Evolutionary conservation across 768 basidiomycete species (phyloP), one percentile per base, ranked within the genome.

Genomic region (Lactifluus subvellereus): DNA sequence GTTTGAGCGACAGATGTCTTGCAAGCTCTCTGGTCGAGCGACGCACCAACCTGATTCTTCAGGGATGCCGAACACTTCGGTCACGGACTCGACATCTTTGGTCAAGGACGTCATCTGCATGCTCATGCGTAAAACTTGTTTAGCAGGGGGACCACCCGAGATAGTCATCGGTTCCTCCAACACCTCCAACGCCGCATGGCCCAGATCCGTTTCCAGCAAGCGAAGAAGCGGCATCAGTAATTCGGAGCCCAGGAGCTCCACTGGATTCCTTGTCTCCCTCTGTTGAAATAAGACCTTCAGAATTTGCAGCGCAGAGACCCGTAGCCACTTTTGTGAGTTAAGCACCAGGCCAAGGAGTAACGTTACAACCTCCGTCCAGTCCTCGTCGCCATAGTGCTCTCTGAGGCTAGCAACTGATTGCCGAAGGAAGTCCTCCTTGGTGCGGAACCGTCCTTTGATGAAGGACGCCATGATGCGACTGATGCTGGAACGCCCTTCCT

Each of bases 61-160:
- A 1, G 90, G 87, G 27, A 91, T 78, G 16, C 94, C 92, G 70
- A 95, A 95, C 13, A 95, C 81, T 27, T 85, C 86, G 1, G 85
- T 83, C 7, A 79, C 77, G 6, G 82, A 79, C 43, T 88, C 83
- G 11, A 80, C 76, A 18, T 79, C 76, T 30, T 76, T 71, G 33
- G 76, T 71, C 38, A 74, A 73, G 16, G 79, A 73, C 33, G 79
- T 81, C 27, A 80, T 71, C 66, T 89, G 86, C 84, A 94, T 87
- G 73, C 93, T 94, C 91, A 95, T 93, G 6, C 91, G 84, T 27
- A 95, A 78, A n/a, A 94, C 89, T 67, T 92, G 88, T 62, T 88
- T 88, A 0, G 91, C 90, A 0, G 87, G 81, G 52, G 84, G 85
- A 27, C 89, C 88, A 48, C 86, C 84, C 1, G 84, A 84, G 75